Percentiles rank a stretch among this genome's conserved stretches.
These are phyloP conservation scores for Alnus glutinosa DNA, from an alignment of 306 rosid species.

Conservation along the genomic window DNA sequence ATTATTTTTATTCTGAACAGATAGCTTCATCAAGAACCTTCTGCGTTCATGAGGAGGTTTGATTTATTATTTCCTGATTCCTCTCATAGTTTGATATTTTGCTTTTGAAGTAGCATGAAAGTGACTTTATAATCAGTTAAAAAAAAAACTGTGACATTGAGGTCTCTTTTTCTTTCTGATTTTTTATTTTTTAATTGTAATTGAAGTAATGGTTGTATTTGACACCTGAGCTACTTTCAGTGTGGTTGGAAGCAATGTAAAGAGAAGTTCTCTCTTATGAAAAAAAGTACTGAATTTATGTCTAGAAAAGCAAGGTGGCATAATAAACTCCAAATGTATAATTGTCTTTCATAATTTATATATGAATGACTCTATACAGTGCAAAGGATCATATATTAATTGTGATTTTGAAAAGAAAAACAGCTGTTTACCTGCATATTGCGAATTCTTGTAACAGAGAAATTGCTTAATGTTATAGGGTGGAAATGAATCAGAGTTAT, in stretches of 20 bases:
- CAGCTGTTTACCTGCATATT: background rate
- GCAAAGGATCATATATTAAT: background rate
- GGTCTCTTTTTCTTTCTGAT: background rate
- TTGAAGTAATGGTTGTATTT: background rate
- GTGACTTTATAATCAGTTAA: background rate
- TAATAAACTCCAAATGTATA: background rate
- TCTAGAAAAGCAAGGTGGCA: background rate
- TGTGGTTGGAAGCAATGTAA: background rate
- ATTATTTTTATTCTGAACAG: constrained; percentile 49
- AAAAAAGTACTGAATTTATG: background rate
- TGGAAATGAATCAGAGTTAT: background rate
- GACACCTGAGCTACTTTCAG: background rate
- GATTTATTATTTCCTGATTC: constrained; percentile 31
- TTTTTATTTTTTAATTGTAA: background rate
- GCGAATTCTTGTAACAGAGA: background rate
- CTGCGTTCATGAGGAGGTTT: constrained; percentile 85
- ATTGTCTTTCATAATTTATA: background rate
- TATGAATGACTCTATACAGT: background rate
- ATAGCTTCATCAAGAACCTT: constrained; percentile 86
- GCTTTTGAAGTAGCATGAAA: constrained; percentile 16
- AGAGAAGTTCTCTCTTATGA: background rate
- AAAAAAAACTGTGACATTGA: background rate
- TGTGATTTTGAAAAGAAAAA: background rate
- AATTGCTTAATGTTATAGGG: background rate
- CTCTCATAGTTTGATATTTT: constrained; percentile 10